Evolutionary conservation across 2,329 filamentous ascomycete genomes (phyloP), one percentile per base, ranked within the genome.

Genomic region (Exophiala mesophila): DNA sequence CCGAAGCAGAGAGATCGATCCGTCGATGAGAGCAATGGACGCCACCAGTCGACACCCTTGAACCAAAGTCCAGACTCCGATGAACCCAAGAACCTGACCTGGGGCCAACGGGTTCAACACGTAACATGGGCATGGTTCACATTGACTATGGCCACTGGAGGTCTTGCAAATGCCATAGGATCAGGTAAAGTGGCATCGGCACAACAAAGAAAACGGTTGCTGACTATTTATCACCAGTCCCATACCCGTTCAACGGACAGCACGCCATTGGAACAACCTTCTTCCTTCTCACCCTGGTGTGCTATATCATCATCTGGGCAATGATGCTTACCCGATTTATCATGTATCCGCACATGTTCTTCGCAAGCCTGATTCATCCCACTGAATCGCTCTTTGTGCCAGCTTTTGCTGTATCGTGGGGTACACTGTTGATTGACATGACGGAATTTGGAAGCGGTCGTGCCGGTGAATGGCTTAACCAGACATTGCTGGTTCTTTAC

Each of bases 61-160:
- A n/a, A n/a, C n/a, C n/a, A n/a, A n/a, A n/a, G n/a, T n/a, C 28
- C 20, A 8, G 30, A 29, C 5, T 48, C 57, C 45, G 47, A 55
- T 37, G 52, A 35, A 20, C 50, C 58, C 10, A 45, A 49, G 4
- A 47, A 55, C 10, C 58, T 75, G 15, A 58, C 62, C 32, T 77
- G 73, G 65, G 71, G 66, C 49, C 66, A 77, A 50, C 64, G 78
- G n/a, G 71, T 81, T 32, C 64, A 73, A 37, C 78, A 82, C 62
- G 74, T 80, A 50, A 81, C 78, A 1, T 90, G 85, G 85, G 88
- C 84, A 0, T 90, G 81, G 73, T 90, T 88, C 56, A 86, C 84
- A 12, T 67, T 80, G 62, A 80, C 76, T 1, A 82, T 79, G 76
- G 75, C 76, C 2, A 79, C 76, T 0, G 76, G 75, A 4, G 75